A percentile compares a stretch with the other conserved stretches of the same genome.
Evolutionary conservation across 164 flowering plant genomes (phyloP).

Genomic region (Vitis riparia): DNA sequence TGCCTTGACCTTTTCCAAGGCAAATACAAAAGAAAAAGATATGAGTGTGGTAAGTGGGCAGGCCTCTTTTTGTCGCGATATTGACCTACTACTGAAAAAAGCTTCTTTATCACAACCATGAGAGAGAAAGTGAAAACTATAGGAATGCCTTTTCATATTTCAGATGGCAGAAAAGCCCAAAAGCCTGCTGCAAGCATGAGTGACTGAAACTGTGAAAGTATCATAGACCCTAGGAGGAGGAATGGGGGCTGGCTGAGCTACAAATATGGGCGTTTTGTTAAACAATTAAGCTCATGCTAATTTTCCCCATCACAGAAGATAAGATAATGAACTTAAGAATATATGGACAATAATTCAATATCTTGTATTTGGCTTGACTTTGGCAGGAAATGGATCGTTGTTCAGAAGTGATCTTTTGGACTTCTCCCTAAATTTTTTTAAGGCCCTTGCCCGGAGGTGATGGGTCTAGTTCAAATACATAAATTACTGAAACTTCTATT

Average conservation of each 20-base stretch:
- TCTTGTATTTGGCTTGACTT: background rate
- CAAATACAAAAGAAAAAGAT: slow-evolving; percentile 34
- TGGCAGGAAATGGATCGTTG: too few relatives aligned
- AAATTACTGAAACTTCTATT: slow-evolving; percentile 47
- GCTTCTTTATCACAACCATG: slow-evolving; percentile 22
- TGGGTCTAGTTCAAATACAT: slow-evolving; percentile 15
- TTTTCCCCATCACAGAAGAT: background rate
- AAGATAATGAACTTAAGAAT: background rate
- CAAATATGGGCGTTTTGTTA: slow-evolving; percentile 1
- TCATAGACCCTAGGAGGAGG: background rate
- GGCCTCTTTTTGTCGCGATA: slow-evolving; percentile 41
- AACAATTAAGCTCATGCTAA: background rate
- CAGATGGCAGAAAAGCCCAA: slow-evolving; percentile 23
- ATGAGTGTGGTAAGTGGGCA: slow-evolving; percentile 19
- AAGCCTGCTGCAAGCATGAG: slow-evolving; percentile 5
- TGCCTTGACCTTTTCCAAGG: slow-evolving; percentile 49
- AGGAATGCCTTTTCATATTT: slow-evolving; percentile 18
- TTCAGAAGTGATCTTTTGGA: slow-evolving; percentile 8
- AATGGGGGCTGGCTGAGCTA: background rate
- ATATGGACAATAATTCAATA: background rate
- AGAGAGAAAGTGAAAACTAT: slow-evolving; percentile 10
- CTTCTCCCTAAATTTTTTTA: slow-evolving; percentile 6
- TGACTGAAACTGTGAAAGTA: background rate
- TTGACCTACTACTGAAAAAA: slow-evolving; percentile 20
- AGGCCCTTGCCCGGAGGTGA: background rate